Conservation (phyloP, 805 yeast species). For the Starmerella bombicola region DNA sequence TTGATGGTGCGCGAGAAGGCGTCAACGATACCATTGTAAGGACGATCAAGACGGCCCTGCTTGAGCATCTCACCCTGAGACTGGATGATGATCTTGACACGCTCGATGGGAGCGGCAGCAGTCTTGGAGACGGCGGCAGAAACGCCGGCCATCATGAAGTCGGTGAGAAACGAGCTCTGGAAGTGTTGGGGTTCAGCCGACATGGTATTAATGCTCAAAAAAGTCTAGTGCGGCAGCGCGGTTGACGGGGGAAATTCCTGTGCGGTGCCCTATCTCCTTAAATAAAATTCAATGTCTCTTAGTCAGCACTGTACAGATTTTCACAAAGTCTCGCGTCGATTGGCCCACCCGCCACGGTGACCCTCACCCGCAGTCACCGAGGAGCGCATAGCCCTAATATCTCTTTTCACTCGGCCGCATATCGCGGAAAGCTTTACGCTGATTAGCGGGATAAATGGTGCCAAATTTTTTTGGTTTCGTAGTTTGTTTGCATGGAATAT, state of each 20-base stretch:
- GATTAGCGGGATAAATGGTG: too few species aligned
- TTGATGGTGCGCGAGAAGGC: constrained; percentile 87
- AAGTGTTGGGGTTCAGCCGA: not conserved
- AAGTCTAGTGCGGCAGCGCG: not conserved
- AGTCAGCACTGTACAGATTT: not conserved
- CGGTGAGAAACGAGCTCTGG: constrained; percentile 30
- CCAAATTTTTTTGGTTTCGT: too few species aligned
- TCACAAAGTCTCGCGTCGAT: not conserved
- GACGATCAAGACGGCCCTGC: constrained; percentile 80
- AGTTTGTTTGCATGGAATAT: too few species aligned
- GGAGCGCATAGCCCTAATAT: not conserved
- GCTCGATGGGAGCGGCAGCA: constrained; percentile 89
- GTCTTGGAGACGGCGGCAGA: constrained; percentile 95
- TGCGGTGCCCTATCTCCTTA: not conserved
- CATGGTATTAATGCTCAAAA: not conserved
- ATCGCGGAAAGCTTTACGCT: not conserved
- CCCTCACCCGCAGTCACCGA: constrained; percentile 2
- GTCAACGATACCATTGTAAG: constrained; percentile 76
- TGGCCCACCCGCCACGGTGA: not conserved
- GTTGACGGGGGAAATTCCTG: not conserved
- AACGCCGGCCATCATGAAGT: constrained; percentile 94
- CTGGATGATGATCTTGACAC: constrained; percentile 87
- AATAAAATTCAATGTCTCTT: not conserved
- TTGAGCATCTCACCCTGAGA: constrained; percentile 93
- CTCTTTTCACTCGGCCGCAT: not conserved